A percentile compares a stretch with the other conserved stretches of the same genome.
phyloP scores from a whole-genome alignment of 73 alveolate species.

The Effrenium voratum region DNA sequence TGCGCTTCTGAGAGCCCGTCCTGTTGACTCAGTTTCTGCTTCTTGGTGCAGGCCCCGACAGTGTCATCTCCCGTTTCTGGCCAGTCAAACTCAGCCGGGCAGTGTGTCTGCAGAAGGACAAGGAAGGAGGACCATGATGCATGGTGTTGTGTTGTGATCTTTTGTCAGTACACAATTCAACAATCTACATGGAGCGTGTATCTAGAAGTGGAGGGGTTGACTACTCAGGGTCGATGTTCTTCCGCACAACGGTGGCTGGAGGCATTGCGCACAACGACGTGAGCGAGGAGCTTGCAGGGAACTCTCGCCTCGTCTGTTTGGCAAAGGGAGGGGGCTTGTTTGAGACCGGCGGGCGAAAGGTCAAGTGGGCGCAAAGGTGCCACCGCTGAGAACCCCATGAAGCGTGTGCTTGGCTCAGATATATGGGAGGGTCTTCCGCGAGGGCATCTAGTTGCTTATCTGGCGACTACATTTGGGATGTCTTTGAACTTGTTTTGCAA shows the following conservation, averaged over 20 bases:
- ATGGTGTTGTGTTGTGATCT: too few species aligned
- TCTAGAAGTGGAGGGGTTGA: neutral
- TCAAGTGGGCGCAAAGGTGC: neutral
- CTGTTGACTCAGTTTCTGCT: too few species aligned
- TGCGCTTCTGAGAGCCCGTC: too few species aligned
- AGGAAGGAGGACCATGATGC: too few species aligned
- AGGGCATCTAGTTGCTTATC: neutral
- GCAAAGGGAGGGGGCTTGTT: neutral
- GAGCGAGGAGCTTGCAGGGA: neutral
- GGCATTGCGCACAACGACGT: slow-evolving; percentile 35
- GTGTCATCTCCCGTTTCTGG: too few species aligned
- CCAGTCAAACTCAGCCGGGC: too few species aligned
- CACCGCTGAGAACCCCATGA: neutral
- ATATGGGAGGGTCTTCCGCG: neutral
- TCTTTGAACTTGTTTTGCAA: neutral
- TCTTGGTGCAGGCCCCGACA: too few species aligned
- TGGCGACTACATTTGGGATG: neutral
- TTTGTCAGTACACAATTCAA: too few species aligned
- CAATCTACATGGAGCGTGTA: too few species aligned
- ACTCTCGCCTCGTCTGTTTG: neutral
- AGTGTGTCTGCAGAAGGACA: too few species aligned
- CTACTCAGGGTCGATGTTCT: neutral
- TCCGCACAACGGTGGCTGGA: neutral
- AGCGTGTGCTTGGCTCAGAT: neutral
- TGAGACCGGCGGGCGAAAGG: neutral